Evolutionary conservation across 73 alveolate genomes (phyloP).

Genomic region (Paramecium tetraurelia): DNA sequence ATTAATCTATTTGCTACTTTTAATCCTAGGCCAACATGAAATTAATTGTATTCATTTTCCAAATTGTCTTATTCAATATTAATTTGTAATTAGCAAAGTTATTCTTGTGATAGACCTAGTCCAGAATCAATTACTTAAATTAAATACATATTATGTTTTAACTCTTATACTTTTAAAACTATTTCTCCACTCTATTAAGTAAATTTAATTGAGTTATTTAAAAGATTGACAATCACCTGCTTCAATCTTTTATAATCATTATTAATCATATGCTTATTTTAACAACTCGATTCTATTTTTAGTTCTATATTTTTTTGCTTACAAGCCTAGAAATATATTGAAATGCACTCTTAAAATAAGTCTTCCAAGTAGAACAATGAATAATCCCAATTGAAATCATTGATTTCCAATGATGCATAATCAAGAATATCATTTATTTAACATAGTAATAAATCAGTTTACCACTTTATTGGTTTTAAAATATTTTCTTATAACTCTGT

Average conservation of each 20-base stretch:
- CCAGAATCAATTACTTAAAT: neutral
- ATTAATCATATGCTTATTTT: neutral
- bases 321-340: neutral
- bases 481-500: neutral
- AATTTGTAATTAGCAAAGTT: neutral
- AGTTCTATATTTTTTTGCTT: neutral
- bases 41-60: neutral
- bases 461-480: neutral
- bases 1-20: conserved; percentile 31
- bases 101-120: neutral
- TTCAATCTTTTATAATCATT: neutral
- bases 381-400: neutral
- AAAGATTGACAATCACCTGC: conserved; percentile 1
- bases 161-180: neutral
- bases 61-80: neutral
- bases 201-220: conserved; percentile 33
- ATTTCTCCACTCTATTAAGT: neutral
- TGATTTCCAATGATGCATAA: conserved; percentile 13
- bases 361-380: neutral
- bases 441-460: neutral
- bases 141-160: neutral
- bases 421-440: conserved; percentile 33
- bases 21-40: conserved; percentile 30
- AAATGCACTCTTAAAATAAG: neutral
- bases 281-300: neutral